These are phyloP conservation scores for Salix caprea DNA, from an alignment of 345 rosid species.

Conservation along the genomic window DNA sequence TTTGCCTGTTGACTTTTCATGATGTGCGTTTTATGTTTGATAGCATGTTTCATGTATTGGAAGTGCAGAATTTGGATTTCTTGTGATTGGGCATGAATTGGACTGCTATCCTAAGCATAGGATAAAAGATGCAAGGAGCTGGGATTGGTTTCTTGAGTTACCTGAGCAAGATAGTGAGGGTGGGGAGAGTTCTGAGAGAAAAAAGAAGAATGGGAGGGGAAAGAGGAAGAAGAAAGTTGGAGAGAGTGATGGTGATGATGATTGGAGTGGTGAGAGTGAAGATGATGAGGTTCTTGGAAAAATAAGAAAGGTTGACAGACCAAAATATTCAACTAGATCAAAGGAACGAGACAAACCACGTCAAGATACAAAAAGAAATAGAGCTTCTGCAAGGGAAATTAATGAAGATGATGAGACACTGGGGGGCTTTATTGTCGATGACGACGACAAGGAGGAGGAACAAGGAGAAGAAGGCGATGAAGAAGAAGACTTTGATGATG, in stretches of 20 bases:
- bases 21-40: background rate
- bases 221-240: conserved; percentile 38
- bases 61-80: conserved; percentile 76
- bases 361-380: conserved; percentile 9
- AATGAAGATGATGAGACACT: conserved; percentile 60
- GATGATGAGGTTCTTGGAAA: conserved; percentile 38
- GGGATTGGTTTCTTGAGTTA: conserved; percentile 88
- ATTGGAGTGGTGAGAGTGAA: conserved; percentile 64
- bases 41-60: background rate
- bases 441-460: conserved; percentile 14
- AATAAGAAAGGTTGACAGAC: conserved; percentile 27
- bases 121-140: conserved; percentile 34
- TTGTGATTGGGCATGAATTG: conserved; percentile 69
- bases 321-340: conserved; percentile 54
- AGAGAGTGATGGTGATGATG: conserved; percentile 38
- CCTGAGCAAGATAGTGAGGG: conserved; percentile 19
- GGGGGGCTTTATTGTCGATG: conserved; percentile 68
- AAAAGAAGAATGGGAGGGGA: conserved; percentile 16
- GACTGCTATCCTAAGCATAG: conserved; percentile 53
- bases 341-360: conserved; percentile 22
- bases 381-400: conserved; percentile 12
- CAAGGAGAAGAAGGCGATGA: conserved; percentile 23
- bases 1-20: no score
- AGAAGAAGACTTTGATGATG: conserved; percentile 28
- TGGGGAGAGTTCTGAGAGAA: conserved; percentile 23